These are phyloP conservation scores for Dipodascopsis uninucleata DNA, from an alignment of 805 yeast species.

Conservation along the genomic window DNA sequence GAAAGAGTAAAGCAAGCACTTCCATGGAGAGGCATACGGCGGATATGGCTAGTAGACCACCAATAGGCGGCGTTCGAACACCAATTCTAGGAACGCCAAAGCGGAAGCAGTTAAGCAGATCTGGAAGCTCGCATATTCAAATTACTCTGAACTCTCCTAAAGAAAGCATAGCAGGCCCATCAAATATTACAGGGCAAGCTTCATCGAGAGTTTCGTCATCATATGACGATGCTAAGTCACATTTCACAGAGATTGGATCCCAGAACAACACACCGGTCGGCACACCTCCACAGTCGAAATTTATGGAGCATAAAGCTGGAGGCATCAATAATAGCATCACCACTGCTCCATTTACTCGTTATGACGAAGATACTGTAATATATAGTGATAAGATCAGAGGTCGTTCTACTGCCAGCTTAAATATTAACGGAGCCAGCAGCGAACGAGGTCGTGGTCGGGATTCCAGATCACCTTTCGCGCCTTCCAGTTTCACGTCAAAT, in stretches of 20 bases:
- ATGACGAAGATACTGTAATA: background rate
- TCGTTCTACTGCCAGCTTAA: too few relatives aligned
- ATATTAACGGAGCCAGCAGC: constrained; percentile 3
- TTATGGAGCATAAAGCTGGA: too few relatives aligned
- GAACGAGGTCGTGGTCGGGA: background rate
- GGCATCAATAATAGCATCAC: too few relatives aligned
- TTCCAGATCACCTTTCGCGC: constrained; percentile 15
- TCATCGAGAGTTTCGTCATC: constrained; percentile 7
- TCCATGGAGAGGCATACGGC: too few relatives aligned
- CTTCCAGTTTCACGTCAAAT: constrained; percentile 23
- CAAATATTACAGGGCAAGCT: background rate
- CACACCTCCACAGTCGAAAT: too few relatives aligned
- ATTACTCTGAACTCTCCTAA: background rate
- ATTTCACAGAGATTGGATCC: constrained; percentile 4
- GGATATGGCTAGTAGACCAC: too few relatives aligned
- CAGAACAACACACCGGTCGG: constrained; percentile 8
- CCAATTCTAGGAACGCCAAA: too few relatives aligned
- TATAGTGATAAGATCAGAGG: constrained; percentile 9
- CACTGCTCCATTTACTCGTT: constrained; percentile 15
- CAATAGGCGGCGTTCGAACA: too few relatives aligned
- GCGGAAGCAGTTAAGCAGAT: background rate
- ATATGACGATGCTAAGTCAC: constrained; percentile 19
- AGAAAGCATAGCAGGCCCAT: background rate
- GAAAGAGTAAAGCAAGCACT: too few relatives aligned
- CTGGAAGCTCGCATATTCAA: background rate